Evolutionary conservation across 352 stramenopile species (phyloP), one percentile per base, ranked within the genome.

Genomic region (Phytophthora tentaculata): DNA sequence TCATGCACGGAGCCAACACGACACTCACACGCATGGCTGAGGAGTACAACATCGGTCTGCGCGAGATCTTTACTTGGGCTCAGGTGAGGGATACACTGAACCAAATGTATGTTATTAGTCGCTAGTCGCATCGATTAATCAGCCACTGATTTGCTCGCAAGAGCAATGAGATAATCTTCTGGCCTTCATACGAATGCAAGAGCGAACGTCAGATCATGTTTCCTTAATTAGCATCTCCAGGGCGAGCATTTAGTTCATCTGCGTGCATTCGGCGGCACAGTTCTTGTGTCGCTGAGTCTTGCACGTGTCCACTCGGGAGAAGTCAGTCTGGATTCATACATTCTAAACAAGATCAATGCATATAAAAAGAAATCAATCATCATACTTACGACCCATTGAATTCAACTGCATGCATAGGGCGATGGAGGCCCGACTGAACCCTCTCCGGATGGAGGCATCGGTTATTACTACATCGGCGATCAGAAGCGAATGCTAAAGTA

Each of bases 121-220:
- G n/a, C n/a, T 60, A 58, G 28, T 44, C 72, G 86, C 86, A 95
- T 91, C 86, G 83, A 95, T 93, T 95, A 93, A 95, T 95, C 86
- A 95, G 86, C 86, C 86, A 87, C 73, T 88, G 83, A 88, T 92
- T 83, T 56, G 39, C 61, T 66, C 60, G 54, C 19, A 69, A 52
- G 57, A 72, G 61, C 49, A 22, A 52, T 64, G 32, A 72, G 28
- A 73, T 93, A 83, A 91, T 89, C 84, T 91, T 81, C 63, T 91
- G 86, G 86, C 86, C 84, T 95, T 95, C 86, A 95, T 95, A 92
- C 82, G 83, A 55, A 91, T 95, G 86, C 86, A 77, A 95, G 43
- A 95, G 72, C 24, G 37, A 87, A 87, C 81, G 61, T 75, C 20
- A 72, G 66, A 77, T 79, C 84, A 76, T 79, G 85, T 74, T 79